phyloP scores from a whole-genome alignment of 2,329 filamentous ascomycete genomes.

The Chalaropsis thielavioides region DNA sequence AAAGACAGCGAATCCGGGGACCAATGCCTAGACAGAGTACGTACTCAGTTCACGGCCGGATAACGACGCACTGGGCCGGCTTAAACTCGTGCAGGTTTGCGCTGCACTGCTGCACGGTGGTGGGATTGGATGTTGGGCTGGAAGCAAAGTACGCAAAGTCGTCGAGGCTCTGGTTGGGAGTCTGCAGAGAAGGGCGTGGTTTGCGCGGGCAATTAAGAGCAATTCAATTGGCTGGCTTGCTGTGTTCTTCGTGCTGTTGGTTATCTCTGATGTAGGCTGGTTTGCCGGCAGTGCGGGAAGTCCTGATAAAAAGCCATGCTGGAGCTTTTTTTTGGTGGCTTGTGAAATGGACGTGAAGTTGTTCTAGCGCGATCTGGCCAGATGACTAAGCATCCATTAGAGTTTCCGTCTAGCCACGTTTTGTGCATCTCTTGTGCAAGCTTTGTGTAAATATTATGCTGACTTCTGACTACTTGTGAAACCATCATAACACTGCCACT shows the following conservation, averaged over 20 bases:
- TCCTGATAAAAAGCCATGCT: neutral
- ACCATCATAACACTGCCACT: constrained; percentile 6
- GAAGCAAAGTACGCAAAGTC: neutral
- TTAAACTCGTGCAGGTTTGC: neutral
- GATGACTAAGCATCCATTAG: neutral
- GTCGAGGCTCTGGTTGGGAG: too few relatives aligned
- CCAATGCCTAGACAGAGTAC: neutral
- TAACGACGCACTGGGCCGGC: neutral
- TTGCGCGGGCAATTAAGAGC: too few relatives aligned
- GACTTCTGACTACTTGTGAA: neutral
- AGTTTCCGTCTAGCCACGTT: too few relatives aligned
- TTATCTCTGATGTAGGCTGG: neutral
- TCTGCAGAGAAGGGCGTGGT: too few relatives aligned
- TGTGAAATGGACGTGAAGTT: neutral
- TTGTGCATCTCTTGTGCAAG: neutral
- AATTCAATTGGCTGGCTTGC: too few relatives aligned
- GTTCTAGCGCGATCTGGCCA: neutral
- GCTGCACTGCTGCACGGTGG: neutral
- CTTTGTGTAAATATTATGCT: neutral
- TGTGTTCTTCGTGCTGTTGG: too few relatives aligned
- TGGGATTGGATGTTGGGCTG: neutral
- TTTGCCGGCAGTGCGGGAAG: neutral
- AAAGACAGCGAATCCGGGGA: neutral
- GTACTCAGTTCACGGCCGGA: neutral
- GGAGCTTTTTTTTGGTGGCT: neutral